Base-by-base conservation (phyloP, 164 flowering plant species). In the Hamamelis virginiana region DNA sequence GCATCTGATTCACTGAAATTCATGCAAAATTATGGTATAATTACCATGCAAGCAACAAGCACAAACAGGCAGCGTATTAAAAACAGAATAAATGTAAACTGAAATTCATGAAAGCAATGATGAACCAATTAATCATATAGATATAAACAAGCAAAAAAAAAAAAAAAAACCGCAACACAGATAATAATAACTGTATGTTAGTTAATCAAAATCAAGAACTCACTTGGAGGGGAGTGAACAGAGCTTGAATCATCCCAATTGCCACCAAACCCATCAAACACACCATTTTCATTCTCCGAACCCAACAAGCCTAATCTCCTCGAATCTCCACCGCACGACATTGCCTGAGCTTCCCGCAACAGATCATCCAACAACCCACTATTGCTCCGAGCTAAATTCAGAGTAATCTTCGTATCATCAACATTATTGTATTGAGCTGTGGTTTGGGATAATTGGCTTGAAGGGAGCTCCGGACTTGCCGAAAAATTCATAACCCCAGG, bases 351-450 rank as follows among this genome's bases (percentile, higher is more conserved):
- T 57, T 84, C 83, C 53, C 71, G 79, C 58, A 83, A 59, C 33
- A 83, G 67, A 27, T 80, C 84, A 67, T 84, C 88, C 80, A 84
- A 62, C 52, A 81, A 62, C 21, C 86, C 88, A 27, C 79, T 74
- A 21, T 73, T 68, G 41, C 44, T 23, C n/a, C 16, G 26, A 9
- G 27, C 63, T 25, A 72, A 28, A 5, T 69, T 55, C 5, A 48
- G 5, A 8, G 45, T 21, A 1, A 67, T 22, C 46, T 51, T 72
- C 22, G 52, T 38, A 14, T 53, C 72, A 22, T 55, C 44, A 3
- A 9, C 5, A 14, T 26, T 9, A 21, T 33, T 15, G 45, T 19
- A 50, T 64, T 57, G 21, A 13, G 38, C 21, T 44, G 28, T 16
- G 47, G 64, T 63, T 18, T 25, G 13, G 11, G 22, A 43, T 0